These are phyloP conservation scores for Rhodotorula mucilaginosa DNA, from an alignment of 1,284 basidiomycete species.

Conservation along the genomic window DNA sequence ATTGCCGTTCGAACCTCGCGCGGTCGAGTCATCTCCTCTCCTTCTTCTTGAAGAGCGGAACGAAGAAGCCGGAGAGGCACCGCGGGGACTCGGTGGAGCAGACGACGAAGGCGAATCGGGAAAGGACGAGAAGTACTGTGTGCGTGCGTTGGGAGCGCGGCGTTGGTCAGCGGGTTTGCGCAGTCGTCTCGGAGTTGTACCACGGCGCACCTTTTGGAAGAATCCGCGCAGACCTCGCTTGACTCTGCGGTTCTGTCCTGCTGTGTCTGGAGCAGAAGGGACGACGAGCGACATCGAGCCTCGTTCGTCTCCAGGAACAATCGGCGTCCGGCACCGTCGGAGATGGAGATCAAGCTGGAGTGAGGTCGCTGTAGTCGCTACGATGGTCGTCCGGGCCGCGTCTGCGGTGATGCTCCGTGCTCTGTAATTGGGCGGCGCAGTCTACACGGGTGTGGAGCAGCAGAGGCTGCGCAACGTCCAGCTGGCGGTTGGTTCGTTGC, in stretches of 20 bases:
- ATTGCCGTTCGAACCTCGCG: too few species aligned
- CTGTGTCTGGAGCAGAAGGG: neutral
- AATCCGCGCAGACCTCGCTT: slow-evolving; percentile 4
- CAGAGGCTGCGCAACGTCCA: too few species aligned
- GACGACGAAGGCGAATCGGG: neutral
- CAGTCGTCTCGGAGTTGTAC: too few species aligned
- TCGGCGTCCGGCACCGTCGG: neutral
- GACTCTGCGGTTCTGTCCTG: neutral
- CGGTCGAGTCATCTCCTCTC: too few species aligned
- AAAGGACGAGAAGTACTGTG: slow-evolving; percentile 1
- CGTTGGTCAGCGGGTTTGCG: too few species aligned
- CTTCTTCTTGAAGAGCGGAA: neutral
- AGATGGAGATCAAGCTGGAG: neutral
- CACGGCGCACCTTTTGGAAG: slow-evolving; percentile 21
- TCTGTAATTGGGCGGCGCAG: too few species aligned
- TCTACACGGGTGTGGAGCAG: too few species aligned
- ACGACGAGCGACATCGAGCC: neutral
- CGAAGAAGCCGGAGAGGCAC: neutral
- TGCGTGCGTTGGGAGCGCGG: fast-evolving
- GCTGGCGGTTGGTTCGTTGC: too few species aligned
- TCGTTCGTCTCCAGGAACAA: neutral
- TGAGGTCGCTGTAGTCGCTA: too few species aligned
- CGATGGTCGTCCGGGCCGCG: too few species aligned
- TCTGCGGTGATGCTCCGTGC: too few species aligned
- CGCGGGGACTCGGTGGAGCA: neutral